These are phyloP conservation scores for Xylaria sp. DNA, from an alignment of 2,329 filamentous ascomycete species.

Conservation along the genomic window DNA sequence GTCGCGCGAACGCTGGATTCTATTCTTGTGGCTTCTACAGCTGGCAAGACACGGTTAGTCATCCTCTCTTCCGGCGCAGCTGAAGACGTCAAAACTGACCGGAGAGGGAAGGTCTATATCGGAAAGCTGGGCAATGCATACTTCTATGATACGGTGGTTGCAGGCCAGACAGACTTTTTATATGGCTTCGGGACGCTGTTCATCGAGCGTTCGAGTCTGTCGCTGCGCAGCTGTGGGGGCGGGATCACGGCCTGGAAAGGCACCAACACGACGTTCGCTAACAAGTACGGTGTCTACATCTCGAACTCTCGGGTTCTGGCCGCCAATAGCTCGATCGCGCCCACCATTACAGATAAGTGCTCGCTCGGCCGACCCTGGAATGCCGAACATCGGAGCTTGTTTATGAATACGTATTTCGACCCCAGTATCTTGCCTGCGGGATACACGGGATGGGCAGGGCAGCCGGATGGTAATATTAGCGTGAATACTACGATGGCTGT, in stretches of 20 bases:
- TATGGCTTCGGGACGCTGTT: conserved; percentile 75
- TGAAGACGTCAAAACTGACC: conserved; percentile 5
- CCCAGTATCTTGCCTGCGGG: conserved; percentile 62
- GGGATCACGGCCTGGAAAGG: conserved; percentile 77
- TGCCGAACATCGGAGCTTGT: conserved; percentile 65
- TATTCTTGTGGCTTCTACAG: conserved; percentile 74
- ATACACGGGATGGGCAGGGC: conserved; percentile 64
- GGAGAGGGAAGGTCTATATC: conserved; percentile 62
- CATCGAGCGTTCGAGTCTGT: conserved; percentile 64
- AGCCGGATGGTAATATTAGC: conserved; percentile 34
- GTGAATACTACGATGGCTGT: conserved; percentile 41
- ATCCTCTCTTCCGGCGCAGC: conserved; percentile 32
- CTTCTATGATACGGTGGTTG: conserved; percentile 69
- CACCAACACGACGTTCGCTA: conserved; percentile 71
- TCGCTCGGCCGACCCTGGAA: conserved; percentile 73
- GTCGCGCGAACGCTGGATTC: conserved; percentile 73
- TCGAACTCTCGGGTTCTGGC: conserved; percentile 64
- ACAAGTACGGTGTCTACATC: conserved; percentile 76
- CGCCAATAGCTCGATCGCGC: conserved; percentile 61
- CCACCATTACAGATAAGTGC: conserved; percentile 57
- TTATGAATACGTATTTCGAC: conserved; percentile 66
- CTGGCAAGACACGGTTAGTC: conserved; percentile 72
- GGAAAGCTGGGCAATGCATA: conserved; percentile 75
- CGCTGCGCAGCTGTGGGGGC: conserved; percentile 70
- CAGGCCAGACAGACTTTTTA: conserved; percentile 74